Evolutionary conservation across 345 rosid genomes (phyloP), one percentile per base, ranked within the genome.

Genomic region (Rhodamnia rubescens): DNA sequence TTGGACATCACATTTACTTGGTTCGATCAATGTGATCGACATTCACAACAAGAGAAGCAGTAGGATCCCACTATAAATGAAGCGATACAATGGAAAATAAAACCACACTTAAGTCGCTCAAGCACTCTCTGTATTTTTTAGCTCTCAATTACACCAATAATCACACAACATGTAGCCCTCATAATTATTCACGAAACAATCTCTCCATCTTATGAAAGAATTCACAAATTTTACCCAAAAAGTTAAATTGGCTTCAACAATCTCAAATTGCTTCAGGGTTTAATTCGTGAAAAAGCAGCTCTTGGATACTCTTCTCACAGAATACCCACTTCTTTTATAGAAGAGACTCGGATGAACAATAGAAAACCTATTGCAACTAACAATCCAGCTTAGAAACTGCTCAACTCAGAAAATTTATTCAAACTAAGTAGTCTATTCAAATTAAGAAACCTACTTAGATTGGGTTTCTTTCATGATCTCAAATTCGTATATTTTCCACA

Each of bases 1-100:
- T 64, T 64, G 3, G 11, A 64, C 8, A 64, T 15, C 29, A 29
- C 11, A 64, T 29, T 59, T 64, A 64, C 8, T 6, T 64, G 11
- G 11, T 15, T 64, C 1, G 0, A 9, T 16, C 10, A 5, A 1
- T 29, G 5, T 29, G 1, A 32, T 9, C 0, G 8, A 16, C 3
- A 2, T 61, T 22, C 2, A 8, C 8, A 4, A 8, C 1, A 61
- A 61, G 11, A 29, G 22, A 1, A 29, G 0, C 1, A 1, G 7
- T 0, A 61, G 0, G 36, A 61, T 61, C 21, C 9, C 32, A 29
- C 42, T 7, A 61, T 29, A 16, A 5, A 64, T 15, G 42, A 64
- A 18, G 6, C 5, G 22, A 29, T 64, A 64, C 5, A 15, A 4
- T 2, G 2, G 22, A 64, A 21, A 64, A 15, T 32, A 18, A 27